Evolutionary conservation across 345 rosid genomes (phyloP), one percentile per base, ranked within the genome.

Genomic region (Viola odorata): DNA sequence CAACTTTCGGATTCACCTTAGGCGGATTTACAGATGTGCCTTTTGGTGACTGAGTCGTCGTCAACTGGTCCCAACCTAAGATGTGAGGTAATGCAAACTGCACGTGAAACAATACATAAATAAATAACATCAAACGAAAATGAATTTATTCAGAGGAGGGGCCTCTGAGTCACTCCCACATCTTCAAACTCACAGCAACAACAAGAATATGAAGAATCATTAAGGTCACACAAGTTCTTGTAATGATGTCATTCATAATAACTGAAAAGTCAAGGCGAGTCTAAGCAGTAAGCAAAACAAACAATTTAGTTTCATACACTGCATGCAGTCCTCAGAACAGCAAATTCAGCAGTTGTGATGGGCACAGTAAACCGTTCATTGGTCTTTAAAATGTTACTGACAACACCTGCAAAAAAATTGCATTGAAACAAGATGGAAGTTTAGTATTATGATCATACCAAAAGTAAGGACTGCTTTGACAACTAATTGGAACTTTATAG

Each of bases 61-160:
- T 88, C 73, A 83, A 62, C 41, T 79, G 69, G 72, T 77, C 84
- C 99, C 99, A 94, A 12, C 96, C 99, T 75, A 94, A 76, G 78
- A 94, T 80, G 73, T 88, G 91, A 37, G 99, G 97, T 81, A 94
- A 76, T 7, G 78, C 92, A 81, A 82, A 90, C 99, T 94, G 89
- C 81, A 78, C 47, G 17, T 55, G 56, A 42, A 62, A 55, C 12
- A 23, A 44, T 10, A n/a, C 1, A 1, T 1, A 4, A 10, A 3
- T 7, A 42, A 16, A 12, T 10, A 37, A 15, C n/a, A 50, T 12
- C 7, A 15, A 13, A 32, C 3, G 32, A 15, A n/a, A 42, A 42
- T 6, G 7, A 57, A 23, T n/a, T 16, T 39, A 11, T 42, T 42
- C 45, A 42, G 3, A 42, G 45, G 3, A 42, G 45, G 45, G 45